These are phyloP conservation scores for Moricandia moricandioides DNA, from an alignment of 345 rosid genomes.

Conservation along the genomic window DNA sequence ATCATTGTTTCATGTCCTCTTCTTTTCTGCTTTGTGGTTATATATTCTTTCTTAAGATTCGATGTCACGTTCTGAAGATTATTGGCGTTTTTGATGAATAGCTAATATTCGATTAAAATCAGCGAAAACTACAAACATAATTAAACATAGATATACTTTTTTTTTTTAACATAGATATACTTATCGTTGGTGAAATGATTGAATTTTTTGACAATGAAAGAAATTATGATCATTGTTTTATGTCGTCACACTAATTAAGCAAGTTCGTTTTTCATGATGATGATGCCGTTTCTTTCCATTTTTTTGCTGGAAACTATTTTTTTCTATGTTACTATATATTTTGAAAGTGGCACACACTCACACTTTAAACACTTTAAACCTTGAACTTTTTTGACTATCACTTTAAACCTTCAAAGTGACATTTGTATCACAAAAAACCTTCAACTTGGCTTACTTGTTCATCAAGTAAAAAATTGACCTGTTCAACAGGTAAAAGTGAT, in stretches of 20 bases:
- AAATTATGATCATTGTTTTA: constrained; percentile 4
- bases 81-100: constrained; percentile 11
- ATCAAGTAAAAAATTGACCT: too few species aligned
- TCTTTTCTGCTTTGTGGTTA: background rate
- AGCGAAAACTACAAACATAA: background rate
- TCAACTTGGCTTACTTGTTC: too few species aligned
- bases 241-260: constrained; percentile 6
- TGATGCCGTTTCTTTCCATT: background rate
- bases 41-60: constrained; percentile 23
- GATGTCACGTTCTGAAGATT: constrained; percentile 17
- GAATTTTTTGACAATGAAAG: background rate
- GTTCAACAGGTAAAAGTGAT: too few species aligned
- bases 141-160: background rate
- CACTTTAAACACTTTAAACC: too few species aligned
- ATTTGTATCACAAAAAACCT: too few species aligned
- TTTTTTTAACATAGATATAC: background rate
- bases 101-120: constrained; percentile 5
- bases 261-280: constrained; percentile 3
- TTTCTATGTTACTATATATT: background rate
- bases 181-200: constrained; percentile 3
- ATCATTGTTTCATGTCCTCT: constrained; percentile 10
- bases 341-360: too few species aligned
- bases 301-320: background rate
- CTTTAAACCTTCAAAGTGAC: too few species aligned
- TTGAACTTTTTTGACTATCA: too few species aligned